phyloP scores from a whole-genome alignment of 1,284 basidiomycete species.

The Cutaneotrichosporon sp. region DNA sequence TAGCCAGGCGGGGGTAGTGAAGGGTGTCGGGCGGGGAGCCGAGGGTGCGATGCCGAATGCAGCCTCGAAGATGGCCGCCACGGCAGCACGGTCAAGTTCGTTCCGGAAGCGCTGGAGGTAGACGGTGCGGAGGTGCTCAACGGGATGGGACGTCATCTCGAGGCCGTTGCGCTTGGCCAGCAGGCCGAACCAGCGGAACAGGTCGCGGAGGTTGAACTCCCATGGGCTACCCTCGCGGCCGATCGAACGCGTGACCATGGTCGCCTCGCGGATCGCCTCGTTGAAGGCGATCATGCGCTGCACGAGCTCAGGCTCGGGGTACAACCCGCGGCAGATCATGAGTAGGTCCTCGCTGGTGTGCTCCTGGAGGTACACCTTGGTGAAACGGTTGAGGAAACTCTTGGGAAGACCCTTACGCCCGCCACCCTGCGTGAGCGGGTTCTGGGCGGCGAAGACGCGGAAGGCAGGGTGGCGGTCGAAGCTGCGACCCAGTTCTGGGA shows the following conservation, averaged over 20 bases:
- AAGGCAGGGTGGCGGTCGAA: constrained; percentile 88
- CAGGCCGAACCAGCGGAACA: constrained; percentile 77
- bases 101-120: constrained; percentile 88
- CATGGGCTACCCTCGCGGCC: constrained; percentile 86
- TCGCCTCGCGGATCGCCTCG: constrained; percentile 67
- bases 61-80: constrained; percentile 63
- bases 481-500: constrained; percentile 89
- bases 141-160: constrained; percentile 63
- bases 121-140: constrained; percentile 65
- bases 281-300: constrained; percentile 85
- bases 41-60: constrained; percentile 59
- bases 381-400: constrained; percentile 97
- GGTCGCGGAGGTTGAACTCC: constrained; percentile 98
- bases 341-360: constrained; percentile 76
- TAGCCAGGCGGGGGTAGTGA: constrained; percentile 59
- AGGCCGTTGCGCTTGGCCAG: constrained; percentile 57
- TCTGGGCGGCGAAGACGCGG: constrained; percentile 96
- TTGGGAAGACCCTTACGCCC: constrained; percentile 96
- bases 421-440: constrained; percentile 93
- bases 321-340: constrained; percentile 73
- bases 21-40: constrained; percentile 56
- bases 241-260: constrained; percentile 67
- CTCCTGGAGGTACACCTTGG: constrained; percentile 91
- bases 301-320: constrained; percentile 65
- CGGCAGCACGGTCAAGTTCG: constrained; percentile 63